Evolutionary conservation across 768 basidiomycete species (phyloP).

Genomic region (Tephrocybe sp.): DNA sequence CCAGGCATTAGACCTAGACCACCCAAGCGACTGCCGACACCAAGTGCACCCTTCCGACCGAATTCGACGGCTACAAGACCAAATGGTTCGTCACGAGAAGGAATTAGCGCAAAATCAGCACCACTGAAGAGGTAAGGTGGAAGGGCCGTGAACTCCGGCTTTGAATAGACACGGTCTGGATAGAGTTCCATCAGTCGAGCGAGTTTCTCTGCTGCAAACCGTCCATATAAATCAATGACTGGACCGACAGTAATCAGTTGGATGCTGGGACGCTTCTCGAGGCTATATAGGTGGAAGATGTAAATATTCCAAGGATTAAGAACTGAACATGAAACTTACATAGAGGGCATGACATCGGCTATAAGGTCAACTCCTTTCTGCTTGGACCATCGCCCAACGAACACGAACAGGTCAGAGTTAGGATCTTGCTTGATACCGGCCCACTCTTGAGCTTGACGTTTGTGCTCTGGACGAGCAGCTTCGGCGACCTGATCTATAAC

Average conservation of each 20-base stretch:
- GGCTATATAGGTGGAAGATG: constrained; percentile 36
- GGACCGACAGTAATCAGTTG: constrained; percentile 91
- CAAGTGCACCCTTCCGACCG: constrained; percentile 93
- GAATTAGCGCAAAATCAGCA: constrained; percentile 94
- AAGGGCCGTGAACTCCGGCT: constrained; percentile 93
- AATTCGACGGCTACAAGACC: constrained; percentile 96
- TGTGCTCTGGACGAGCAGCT: constrained; percentile 86
- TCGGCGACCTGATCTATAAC: constrained; percentile 80
- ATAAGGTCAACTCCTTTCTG: constrained; percentile 98
- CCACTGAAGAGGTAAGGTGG: constrained; percentile 94
- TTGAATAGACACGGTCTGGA: constrained; percentile 92
- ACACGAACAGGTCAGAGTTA: constrained; percentile 87
- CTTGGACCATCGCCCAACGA: constrained; percentile 97
- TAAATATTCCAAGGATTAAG: neutral
- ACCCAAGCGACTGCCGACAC: constrained; percentile 91
- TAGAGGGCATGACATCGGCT: constrained; percentile 89
- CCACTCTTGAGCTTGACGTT: constrained; percentile 95
- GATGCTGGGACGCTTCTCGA: constrained; percentile 84
- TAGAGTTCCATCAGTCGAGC: constrained; percentile 93
- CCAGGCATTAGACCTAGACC: constrained; percentile 97
- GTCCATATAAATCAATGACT: constrained; percentile 93
- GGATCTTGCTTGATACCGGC: constrained; percentile 92
- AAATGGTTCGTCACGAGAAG: constrained; percentile 95
- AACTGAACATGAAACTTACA: constrained; percentile 49
- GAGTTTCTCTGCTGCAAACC: constrained; percentile 94